Conservation (phyloP, 345 rosid species). For the Iberis pinnata region DNA sequence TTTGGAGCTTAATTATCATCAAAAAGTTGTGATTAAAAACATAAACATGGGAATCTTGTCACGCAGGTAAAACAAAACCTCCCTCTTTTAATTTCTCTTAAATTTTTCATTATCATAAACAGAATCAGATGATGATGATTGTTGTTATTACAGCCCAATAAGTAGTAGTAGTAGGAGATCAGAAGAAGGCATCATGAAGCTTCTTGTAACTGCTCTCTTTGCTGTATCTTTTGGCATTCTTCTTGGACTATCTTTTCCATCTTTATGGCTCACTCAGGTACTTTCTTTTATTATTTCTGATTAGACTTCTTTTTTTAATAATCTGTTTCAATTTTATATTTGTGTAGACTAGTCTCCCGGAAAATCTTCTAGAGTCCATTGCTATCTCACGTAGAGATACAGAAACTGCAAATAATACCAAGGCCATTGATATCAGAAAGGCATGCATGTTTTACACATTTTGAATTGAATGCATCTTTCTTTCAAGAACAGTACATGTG, state of each 20-base stretch:
- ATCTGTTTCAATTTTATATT: not conserved
- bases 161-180: slow-evolving; percentile 48
- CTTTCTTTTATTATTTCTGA: slow-evolving; percentile 1
- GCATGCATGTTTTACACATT: no score
- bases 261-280: slow-evolving; percentile 59
- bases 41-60: slow-evolving; percentile 26
- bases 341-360: slow-evolving; percentile 49
- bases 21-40: slow-evolving; percentile 7
- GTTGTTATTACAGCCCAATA: slow-evolving; percentile 37
- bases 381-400: slow-evolving; percentile 38
- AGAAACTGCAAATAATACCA: slow-evolving; percentile 20
- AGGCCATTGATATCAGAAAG: slow-evolving; percentile 28
- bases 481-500: slow-evolving; percentile 37
- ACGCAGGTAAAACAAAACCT: slow-evolving; percentile 23
- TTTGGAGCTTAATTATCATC: slow-evolving; percentile 18
- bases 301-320: not conserved
- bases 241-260: slow-evolving; percentile 68
- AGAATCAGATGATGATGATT: slow-evolving; percentile 5
- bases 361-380: slow-evolving; percentile 40
- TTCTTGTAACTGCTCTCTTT: slow-evolving; percentile 45
- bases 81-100: not conserved
- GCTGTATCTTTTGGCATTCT: slow-evolving; percentile 71
- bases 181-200: slow-evolving; percentile 53
- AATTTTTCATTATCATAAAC: not conserved
- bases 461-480: no score